phyloP scores from a whole-genome alignment of 768 basidiomycete species.

The Hericium coralloides region DNA sequence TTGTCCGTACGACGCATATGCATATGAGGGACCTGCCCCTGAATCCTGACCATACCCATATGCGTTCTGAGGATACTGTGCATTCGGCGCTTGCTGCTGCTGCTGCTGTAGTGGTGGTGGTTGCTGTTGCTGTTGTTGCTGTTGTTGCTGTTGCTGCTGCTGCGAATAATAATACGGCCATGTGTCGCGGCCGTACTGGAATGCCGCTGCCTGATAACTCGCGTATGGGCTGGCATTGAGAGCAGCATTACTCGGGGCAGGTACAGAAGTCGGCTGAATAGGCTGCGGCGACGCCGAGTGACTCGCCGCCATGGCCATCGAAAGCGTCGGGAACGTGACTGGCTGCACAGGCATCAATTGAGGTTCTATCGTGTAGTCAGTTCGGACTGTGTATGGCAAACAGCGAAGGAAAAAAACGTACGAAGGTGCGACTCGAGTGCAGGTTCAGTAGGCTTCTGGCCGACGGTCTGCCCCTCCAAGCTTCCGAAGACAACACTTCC shows the following conservation, averaged over 20 bases:
- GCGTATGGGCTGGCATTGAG: too few species aligned
- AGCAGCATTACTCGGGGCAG: too few species aligned
- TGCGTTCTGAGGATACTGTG: background rate
- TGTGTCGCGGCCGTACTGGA: background rate
- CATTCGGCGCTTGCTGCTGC: background rate
- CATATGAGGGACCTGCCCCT: background rate
- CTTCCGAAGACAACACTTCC: slow-evolving; percentile 71
- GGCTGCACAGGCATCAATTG: background rate
- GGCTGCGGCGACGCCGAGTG: background rate
- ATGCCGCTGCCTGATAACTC: background rate
- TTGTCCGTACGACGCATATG: background rate
- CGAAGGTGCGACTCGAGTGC: slow-evolving; percentile 37
- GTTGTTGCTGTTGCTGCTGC: background rate
- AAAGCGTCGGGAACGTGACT: background rate
- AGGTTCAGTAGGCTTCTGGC: slow-evolving; percentile 59
- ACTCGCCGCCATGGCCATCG: background rate
- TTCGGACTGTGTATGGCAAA: too few species aligned
- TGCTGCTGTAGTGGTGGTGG: too few species aligned
- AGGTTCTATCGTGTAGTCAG: too few species aligned
- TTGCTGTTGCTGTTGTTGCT: too few species aligned
- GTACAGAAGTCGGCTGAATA: too few species aligned
- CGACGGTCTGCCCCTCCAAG: slow-evolving; percentile 54
- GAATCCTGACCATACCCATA: background rate
- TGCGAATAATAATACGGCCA: background rate
- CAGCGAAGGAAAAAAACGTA: background rate